Percentiles rank a stretch among this genome's conserved stretches.
phyloP scores from a whole-genome alignment of 139 green algal species.

The Haematococcus lacustris region DNA sequence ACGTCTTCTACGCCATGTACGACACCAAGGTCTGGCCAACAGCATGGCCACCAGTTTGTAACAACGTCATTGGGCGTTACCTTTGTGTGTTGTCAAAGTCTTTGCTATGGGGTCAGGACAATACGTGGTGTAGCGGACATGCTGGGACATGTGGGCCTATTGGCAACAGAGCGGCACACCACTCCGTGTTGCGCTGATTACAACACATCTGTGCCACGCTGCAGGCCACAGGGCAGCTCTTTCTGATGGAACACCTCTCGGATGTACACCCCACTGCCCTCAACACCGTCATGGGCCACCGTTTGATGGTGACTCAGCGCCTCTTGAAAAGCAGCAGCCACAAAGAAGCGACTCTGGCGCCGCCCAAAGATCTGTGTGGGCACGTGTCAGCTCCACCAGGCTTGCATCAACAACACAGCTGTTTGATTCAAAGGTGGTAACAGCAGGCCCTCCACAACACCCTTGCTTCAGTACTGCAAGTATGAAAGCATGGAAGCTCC shows the following conservation, averaged over 20 bases:
- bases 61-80: no score
- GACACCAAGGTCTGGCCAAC: no score
- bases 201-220: constrained; percentile 19
- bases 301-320: constrained; percentile 25
- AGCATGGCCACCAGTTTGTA: no score
- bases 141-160: neutral
- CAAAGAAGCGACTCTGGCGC: constrained; percentile 2
- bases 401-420: neutral
- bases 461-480: neutral
- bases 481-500: neutral
- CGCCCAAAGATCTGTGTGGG: neutral
- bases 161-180: neutral
- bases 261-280: constrained; percentile 48
- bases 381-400: constrained; percentile 3
- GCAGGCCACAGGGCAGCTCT: constrained; percentile 20
- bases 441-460: neutral
- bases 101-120: neutral
- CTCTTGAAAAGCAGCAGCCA: constrained; percentile 12
- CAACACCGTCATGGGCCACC: constrained; percentile 42
- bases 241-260: constrained; percentile 25
- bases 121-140: neutral
- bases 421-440: neutral
- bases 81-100: neutral
- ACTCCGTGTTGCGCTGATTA: neutral
- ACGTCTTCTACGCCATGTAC: neutral